phyloP scores from a whole-genome alignment of 805 yeast genomes.

The Blastobotrys terrestris region DNA sequence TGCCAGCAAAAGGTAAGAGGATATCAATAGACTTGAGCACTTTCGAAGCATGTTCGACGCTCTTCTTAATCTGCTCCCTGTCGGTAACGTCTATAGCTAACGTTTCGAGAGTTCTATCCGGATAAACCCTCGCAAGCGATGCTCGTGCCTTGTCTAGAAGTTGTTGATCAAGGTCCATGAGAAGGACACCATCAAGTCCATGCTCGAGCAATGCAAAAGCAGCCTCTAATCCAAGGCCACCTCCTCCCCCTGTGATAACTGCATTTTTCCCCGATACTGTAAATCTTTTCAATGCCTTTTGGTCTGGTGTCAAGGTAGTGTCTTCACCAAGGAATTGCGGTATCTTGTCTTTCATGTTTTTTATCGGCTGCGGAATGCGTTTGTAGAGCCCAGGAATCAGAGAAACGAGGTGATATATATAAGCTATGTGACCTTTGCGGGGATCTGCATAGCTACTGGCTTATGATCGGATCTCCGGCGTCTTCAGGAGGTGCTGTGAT shows the following conservation, averaged over 20 bases:
- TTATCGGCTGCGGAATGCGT: no score
- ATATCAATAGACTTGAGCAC: constrained; percentile 36
- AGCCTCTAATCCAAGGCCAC: constrained; percentile 11
- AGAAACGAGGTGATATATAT: no score
- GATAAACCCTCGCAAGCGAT: constrained; percentile 1
- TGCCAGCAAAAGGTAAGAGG: constrained; percentile 31
- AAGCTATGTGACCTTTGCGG: no score
- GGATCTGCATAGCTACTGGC: no score
- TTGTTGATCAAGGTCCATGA: constrained; percentile 4
- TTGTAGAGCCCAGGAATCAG: no score
- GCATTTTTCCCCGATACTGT: constrained; percentile 6
- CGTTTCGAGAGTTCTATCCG: not conserved
- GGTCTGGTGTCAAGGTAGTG: not conserved
- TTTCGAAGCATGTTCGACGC: constrained; percentile 16
- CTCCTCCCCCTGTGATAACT: constrained; percentile 11
- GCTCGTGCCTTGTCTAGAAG: constrained; percentile 3
- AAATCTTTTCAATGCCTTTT: constrained; percentile 7
- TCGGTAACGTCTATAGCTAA: constrained; percentile 5
- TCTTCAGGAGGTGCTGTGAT: no score
- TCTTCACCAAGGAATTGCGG: not conserved
- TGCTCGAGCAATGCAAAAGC: constrained; percentile 11
- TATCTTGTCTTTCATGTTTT: no score
- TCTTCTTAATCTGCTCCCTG: not conserved
- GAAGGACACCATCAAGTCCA: constrained; percentile 5
- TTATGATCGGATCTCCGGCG: no score